A percentile compares a stretch with the other conserved stretches of the same genome.
Conservation (phyloP, 176 grass and related monocot genomes). For the Pontederia crassipes region DNA sequence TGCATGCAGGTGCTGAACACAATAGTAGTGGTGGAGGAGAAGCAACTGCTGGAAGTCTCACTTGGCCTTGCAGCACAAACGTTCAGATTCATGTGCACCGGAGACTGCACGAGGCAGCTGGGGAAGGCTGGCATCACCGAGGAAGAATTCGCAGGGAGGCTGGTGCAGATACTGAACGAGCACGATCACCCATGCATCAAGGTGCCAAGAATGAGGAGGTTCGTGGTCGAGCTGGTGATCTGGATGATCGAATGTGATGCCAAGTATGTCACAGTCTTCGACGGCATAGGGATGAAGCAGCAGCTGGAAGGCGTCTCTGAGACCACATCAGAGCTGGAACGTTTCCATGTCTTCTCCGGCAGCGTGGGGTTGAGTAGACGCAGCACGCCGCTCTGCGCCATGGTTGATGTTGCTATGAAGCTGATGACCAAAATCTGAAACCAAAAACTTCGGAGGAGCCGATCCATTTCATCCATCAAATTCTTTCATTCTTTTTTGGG, state of each 20-base stretch:
- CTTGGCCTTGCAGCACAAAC: conserved; percentile 44
- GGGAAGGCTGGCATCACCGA: conserved; percentile 8
- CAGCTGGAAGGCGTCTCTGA: neutral
- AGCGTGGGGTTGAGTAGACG: neutral
- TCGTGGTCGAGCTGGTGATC: conserved; percentile 22
- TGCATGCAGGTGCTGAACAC: conserved; percentile 30
- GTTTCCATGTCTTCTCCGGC: conserved; percentile 13
- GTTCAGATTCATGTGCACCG: conserved; percentile 24
- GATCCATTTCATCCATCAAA: too few species aligned
- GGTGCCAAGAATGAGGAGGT: conserved; percentile 41
- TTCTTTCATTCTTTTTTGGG: too few species aligned
- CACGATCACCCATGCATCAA: conserved; percentile 18
- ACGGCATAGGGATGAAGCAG: conserved; percentile 23
- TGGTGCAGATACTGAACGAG: conserved; percentile 26
- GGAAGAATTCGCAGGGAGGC: conserved; percentile 29
- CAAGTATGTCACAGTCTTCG: conserved; percentile 17
- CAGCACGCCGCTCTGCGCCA: neutral
- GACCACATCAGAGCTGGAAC: conserved; percentile 9
- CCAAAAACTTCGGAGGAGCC: too few species aligned
- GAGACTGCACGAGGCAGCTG: conserved; percentile 17
- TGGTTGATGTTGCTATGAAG: neutral
- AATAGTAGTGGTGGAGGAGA: conserved; percentile 27
- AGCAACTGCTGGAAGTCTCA: conserved; percentile 39
- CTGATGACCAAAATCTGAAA: neutral
- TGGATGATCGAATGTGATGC: conserved; percentile 23